phyloP scores from a whole-genome alignment of 805 yeast genomes.

The Candida suzukii region DNA sequence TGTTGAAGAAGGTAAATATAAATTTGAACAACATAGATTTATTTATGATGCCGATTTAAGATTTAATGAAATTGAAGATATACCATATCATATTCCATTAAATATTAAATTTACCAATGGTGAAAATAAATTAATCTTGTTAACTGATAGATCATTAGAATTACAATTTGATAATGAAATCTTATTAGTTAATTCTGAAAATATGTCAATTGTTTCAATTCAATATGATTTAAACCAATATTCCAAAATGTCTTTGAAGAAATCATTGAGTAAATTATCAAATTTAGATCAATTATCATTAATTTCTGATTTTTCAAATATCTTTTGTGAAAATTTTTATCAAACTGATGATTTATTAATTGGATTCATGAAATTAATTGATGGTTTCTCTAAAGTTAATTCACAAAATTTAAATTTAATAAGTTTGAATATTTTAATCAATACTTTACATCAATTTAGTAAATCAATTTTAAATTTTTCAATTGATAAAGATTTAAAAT shows the following conservation, averaged over 20 bases:
- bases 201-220: conserved; percentile 41
- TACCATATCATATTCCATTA: conserved; percentile 59
- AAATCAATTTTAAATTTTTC: conserved; percentile 18
- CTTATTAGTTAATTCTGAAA: conserved; percentile 32
- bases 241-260: conserved; percentile 20
- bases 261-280: conserved; percentile 9
- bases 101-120: conserved; percentile 31
- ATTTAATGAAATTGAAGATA: conserved; percentile 34
- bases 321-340: conserved; percentile 25
- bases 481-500: conserved; percentile 7
- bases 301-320: conserved; percentile 32
- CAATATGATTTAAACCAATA: conserved; percentile 32
- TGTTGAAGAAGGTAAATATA: conserved; percentile 20
- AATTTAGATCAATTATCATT: conserved; percentile 29
- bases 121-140: conserved; percentile 29
- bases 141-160: conserved; percentile 34
- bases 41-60: conserved; percentile 16
- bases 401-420: not conserved
- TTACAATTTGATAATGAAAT: conserved; percentile 6
- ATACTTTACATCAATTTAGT: conserved; percentile 26
- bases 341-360: conserved; percentile 23
- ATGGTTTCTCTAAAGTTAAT: conserved; percentile 5
- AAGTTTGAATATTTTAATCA: conserved; percentile 23
- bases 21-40: conserved; percentile 32
- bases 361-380: conserved; percentile 27